Percentiles rank a stretch among this genome's conserved stretches.
These are phyloP conservation scores for Talaromyces trachyspermus DNA, from an alignment of 495 filamentous ascomycete genomes.

Conservation along the genomic window DNA sequence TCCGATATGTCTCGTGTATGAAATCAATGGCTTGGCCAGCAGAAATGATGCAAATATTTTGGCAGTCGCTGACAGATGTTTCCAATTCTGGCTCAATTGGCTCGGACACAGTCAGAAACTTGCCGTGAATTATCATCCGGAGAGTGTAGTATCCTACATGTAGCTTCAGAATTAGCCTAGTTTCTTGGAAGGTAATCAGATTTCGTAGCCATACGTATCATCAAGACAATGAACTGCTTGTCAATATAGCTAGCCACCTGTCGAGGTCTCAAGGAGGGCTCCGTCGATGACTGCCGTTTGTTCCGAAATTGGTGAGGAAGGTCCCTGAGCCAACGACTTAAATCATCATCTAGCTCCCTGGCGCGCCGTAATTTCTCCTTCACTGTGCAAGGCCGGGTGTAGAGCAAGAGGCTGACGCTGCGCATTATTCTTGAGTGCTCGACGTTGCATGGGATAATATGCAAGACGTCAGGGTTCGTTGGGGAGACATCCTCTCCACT, in stretches of 20 bases:
- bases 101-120: background rate
- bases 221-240: background rate
- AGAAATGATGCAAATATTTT: background rate
- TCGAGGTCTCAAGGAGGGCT: background rate
- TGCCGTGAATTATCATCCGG: background rate
- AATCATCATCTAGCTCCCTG: background rate
- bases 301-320: background rate
- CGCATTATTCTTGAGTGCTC: background rate
- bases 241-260: background rate
- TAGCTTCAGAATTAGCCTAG: background rate
- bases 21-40: background rate
- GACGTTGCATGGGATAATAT: background rate
- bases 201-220: background rate
- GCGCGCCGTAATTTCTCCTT: background rate
- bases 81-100: background rate
- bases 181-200: background rate
- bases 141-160: background rate
- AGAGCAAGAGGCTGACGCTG: background rate
- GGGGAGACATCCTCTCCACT: background rate
- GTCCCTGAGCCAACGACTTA: background rate
- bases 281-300: background rate
- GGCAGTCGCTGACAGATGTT: background rate
- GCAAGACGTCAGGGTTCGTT: background rate
- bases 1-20: background rate
- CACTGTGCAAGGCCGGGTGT: background rate